Base-by-base conservation (phyloP, 106 monocot species). In the Gastrodia elata region DNA sequence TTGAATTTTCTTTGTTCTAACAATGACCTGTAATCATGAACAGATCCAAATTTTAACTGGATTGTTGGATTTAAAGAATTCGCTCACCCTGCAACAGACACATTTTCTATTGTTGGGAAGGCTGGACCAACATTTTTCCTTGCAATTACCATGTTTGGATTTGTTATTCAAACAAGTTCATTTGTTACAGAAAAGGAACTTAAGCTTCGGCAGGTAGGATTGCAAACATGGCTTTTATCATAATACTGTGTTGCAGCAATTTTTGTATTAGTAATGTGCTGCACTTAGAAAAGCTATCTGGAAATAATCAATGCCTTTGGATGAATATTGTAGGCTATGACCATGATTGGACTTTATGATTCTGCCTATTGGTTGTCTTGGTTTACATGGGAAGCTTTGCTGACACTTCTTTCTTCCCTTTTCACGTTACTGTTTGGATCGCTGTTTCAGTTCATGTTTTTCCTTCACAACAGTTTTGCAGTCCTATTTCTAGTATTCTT, bases 311-410 rank as follows among this genome's bases (percentile, higher is more conserved):
- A 32, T 20, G 22, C 5, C 2, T 37, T 18, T 67, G 18, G 18
- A 28, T 25, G 55, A 52, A 72, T n/a, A 34, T 74, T 84, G 65
- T 85, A 94, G 92, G 92, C 87, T 7, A 92, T 96, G 96, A 90
- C 96, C 40, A 92, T 84, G 28, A 96, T 96, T 92, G 96, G 96
- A 18, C 90, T 96, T 33, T 92, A 92, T 73, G 96, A 96, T 49
- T 88, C 96, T 72, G 92, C 92, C 0, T 96, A 90, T 70, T 96
- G 92, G 96, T 74, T 96, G 20, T 96, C 96, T 46, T 92, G 96
- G 96, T 74, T 96, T 39, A 81, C 83, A 16, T 96, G 96, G 96
- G 96, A 96, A 79, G 82, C 92, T 71, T 48, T 87, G 39, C 77
- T 96, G 30, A 90, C 90, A 43, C 38, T 88, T 10, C 18, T 90